Conservation (phyloP, 2,329 filamentous ascomycete genomes). For the Penicillium sp. region DNA sequence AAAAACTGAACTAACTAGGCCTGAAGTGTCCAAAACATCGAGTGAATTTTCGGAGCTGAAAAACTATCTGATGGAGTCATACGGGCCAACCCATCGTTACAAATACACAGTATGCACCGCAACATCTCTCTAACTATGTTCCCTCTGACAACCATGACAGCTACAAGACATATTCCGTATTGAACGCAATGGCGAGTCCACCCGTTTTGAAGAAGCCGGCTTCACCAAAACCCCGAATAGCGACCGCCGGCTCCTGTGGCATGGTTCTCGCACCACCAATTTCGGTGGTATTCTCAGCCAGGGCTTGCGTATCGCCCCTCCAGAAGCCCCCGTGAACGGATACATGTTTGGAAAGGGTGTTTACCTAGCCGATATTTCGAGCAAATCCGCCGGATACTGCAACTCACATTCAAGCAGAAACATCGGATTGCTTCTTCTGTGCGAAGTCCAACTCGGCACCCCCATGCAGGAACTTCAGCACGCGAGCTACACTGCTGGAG, state of each 20-base stretch:
- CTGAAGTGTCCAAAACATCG: conserved; percentile 50
- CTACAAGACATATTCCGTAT: conserved; percentile 79
- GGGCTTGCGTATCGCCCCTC: conserved; percentile 81
- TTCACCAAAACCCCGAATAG: conserved; percentile 55
- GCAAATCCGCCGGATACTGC: conserved; percentile 80
- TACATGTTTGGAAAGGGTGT: conserved; percentile 93
- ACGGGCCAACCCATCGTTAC: conserved; percentile 62
- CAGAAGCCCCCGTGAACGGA: conserved; percentile 68
- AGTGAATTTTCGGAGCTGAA: conserved; percentile 63
- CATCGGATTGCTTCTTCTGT: conserved; percentile 72
- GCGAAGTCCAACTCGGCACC: conserved; percentile 75
- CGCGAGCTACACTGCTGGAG: conserved; percentile 60
- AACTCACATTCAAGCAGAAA: conserved; percentile 58
- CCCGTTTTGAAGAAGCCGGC: conserved; percentile 61
- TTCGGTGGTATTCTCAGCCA: conserved; percentile 84
- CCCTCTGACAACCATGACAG: conserved; percentile 19
- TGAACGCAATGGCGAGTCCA: conserved; percentile 66
- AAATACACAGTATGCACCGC: conserved; percentile 28
- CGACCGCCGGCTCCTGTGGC: conserved; percentile 72
- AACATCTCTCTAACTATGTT: conserved; percentile 11
- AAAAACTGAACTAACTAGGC: conserved; percentile 12
- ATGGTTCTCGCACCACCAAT: conserved; percentile 78
- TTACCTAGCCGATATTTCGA: conserved; percentile 80
- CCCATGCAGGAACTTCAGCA: conserved; percentile 64
- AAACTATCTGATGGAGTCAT: conserved; percentile 64